Base-by-base conservation (phyloP, 2,329 filamentous ascomycete species). In the Phialocephala sp. region DNA sequence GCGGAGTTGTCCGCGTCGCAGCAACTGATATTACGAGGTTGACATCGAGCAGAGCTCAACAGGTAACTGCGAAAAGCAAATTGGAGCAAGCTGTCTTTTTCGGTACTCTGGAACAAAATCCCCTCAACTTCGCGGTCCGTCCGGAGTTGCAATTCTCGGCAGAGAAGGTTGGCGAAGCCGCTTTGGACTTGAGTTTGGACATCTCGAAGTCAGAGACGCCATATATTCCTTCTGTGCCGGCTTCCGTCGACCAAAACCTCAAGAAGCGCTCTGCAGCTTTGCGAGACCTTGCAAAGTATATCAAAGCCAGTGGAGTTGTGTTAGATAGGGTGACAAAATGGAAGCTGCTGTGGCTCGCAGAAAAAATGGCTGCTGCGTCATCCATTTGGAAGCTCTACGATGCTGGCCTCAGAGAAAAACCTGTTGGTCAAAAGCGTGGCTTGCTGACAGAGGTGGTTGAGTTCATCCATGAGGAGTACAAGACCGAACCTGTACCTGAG, bases 81-180 rank as follows among this genome's bases (percentile, higher is more conserved):
- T 84, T 99, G 47, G 93, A 97, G 75, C 94, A 99, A 79, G 94
- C 94, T 2, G 91, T 98, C 0, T 98, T 97, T 79, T 98, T 93
- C 76, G 94, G 94, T 1, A 88, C 87, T 57, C 88, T 91, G 75
- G 85, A 89, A 68, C 88, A 92, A 73, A 98, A 93, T 72, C 91
- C 94, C n/a, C 80, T 99, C n/a, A 89, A 93, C 68, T 93, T 99
- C 72, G 87, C 90, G 52, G 85, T 89, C 52, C 86, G 87, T 68
- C 83, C 86, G 45, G 87, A 89, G 62, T 81, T 89, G 56, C 83
- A 85, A 4, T 97, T 95, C 70, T 82, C 87, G 0, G 79, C 85
- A 20, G 81, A 87, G 27, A 92, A 97, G 72, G 84, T 96, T 32
- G 89, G 91, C 66, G 80, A 85, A 66, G 95, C 95, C 9, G 93